Evolutionary conservation across 306 rosid genomes (phyloP), one percentile per base, ranked within the genome.

Genomic region (Luffa acutangula): DNA sequence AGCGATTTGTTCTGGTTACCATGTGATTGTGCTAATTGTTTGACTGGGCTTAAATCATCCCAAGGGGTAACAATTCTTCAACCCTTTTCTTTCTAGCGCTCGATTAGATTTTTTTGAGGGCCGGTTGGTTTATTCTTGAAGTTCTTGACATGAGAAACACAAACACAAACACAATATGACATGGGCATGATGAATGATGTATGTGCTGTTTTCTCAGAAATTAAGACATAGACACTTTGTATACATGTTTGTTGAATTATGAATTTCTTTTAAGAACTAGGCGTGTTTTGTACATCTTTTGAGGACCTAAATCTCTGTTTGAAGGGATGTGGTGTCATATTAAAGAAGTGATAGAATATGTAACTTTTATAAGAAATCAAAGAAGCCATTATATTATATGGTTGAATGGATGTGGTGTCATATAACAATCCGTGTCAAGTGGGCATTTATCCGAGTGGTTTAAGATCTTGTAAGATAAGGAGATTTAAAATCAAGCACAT

Each of bases 1-100:
- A 95, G 99, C 72, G 96, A 95, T 86, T 83, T 91, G 82, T 87
- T 95, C 86, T 95, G 99, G 99, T 72, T 95, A 36, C 99, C 99
- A 51, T 95, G 99, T 56, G 94, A 95, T 70, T 95, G 99, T 84
- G 77, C 71, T 85, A 81, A 85, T 67, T 95, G 99, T 80, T 78
- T 90, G 0, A 77, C 2, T 20, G 79, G 77, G 63, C 0, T 91
- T 20, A 60, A 54, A 41, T 0, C 87, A 64, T 12, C 25, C 5
- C 86, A 89, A 73, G 20, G 58, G 83, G 98, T 93, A 85, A 66
- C 5, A 1, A 25, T 74, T 49, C 15, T 74, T 45, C 25, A 17
- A 31, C 49, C 71, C 25, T 43, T 62, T 62, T 77, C 25, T 74
- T 31, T 74, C 46, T 51, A 3, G 17, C 51, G 43, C 31, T 74